Conservation (phyloP, 2,329 filamentous ascomycete genomes). For the Fusarium sp. region DNA sequence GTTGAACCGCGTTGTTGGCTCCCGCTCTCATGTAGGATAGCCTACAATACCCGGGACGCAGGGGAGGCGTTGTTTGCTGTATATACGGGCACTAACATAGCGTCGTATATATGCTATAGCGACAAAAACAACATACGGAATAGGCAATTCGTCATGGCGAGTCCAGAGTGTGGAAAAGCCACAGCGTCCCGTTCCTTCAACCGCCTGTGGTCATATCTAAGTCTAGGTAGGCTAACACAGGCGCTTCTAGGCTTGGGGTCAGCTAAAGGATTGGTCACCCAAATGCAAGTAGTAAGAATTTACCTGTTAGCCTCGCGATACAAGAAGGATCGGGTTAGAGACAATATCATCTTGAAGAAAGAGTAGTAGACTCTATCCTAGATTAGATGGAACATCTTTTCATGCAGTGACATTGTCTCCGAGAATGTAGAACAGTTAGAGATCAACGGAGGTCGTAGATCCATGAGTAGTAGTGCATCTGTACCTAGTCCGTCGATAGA, state of each 20-base stretch:
- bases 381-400: not conserved
- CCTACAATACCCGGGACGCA: slow-evolving; percentile 8
- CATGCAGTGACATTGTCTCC: not conserved
- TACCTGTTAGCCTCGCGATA: not conserved
- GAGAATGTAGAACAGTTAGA: not conserved
- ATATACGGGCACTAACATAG: not conserved
- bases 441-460: not conserved
- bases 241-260: slow-evolving; percentile 1
- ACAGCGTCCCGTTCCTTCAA: not conserved
- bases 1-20: not conserved
- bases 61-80: slow-evolving; percentile 7
- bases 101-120: not conserved
- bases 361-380: not conserved
- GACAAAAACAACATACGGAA: not conserved
- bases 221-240: not conserved
- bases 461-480: slow-evolving; percentile 12
- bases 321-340: not conserved
- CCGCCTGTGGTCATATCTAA: not conserved
- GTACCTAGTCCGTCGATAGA: not conserved
- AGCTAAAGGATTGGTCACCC: slow-evolving; percentile 20
- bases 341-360: not conserved
- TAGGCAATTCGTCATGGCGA: not conserved
- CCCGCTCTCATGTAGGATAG: not conserved
- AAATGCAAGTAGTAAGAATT: not conserved
- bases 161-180: not conserved